Percentiles rank a stretch among this genome's conserved stretches.
These are phyloP conservation scores for Pterulicium gracile DNA, from an alignment of 1,284 basidiomycete genomes.

Conservation along the genomic window DNA sequence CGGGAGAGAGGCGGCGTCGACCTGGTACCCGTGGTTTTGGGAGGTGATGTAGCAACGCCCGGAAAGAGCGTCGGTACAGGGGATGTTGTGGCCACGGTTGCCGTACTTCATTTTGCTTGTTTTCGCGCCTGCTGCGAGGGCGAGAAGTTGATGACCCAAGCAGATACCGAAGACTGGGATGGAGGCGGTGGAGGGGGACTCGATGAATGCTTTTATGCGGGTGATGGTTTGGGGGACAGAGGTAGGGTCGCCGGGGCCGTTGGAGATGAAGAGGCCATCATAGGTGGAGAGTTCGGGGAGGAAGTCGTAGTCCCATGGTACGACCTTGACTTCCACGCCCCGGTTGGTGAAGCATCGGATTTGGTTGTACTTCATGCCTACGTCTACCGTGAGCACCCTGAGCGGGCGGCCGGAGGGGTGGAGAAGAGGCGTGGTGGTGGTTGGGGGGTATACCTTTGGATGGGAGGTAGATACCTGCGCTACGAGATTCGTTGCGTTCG, in stretches of 20 bases:
- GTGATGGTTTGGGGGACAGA: conserved; percentile 70
- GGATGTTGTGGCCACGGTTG: conserved; percentile 98
- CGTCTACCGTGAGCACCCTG: conserved; percentile 87
- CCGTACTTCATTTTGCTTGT: conserved; percentile 99
- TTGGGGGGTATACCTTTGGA: conserved; percentile 66
- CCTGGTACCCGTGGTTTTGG: conserved; percentile 98
- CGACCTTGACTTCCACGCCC: conserved; percentile 93
- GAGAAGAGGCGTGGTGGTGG: conserved; percentile 37
- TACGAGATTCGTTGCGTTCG: conserved; percentile 87
- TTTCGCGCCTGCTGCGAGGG: conserved; percentile 86
- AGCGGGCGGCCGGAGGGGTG: conserved; percentile 78
- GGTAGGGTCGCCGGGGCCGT: conserved; percentile 96
- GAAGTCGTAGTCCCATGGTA: conserved; percentile 97
- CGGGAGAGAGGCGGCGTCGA: conserved; percentile 75
- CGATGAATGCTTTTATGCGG: conserved; percentile 58
- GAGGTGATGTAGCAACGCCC: conserved; percentile 98
- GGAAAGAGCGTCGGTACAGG: conserved; percentile 89
- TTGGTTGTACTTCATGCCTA: conserved; percentile 99
- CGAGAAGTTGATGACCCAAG: conserved; percentile 95
- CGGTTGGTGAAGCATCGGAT: conserved; percentile 93
- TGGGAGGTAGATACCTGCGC: conserved; percentile 72
- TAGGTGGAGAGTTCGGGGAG: conserved; percentile 67
- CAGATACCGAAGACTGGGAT: conserved; percentile 98
- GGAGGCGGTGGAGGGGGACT: conserved; percentile 64
- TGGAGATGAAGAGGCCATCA: conserved; percentile 96